These are phyloP conservation scores for Hortiboletus flavorubellus DNA, from an alignment of 768 basidiomycete genomes.

Conservation along the genomic window DNA sequence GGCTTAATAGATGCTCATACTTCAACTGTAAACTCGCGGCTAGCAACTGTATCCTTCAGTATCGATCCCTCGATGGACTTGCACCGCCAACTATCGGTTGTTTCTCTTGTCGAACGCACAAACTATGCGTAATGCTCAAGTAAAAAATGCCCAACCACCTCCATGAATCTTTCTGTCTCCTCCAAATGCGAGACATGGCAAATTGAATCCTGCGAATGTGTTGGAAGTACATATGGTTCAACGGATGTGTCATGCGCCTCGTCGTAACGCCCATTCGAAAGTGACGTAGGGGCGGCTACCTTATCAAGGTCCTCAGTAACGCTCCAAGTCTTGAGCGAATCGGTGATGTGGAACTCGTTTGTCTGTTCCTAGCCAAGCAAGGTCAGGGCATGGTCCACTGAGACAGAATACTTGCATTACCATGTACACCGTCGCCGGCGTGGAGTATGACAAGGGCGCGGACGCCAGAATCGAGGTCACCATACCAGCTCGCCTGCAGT, in stretches of 20 bases:
- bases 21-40: slow-evolving; percentile 7
- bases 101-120: background rate
- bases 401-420: slow-evolving; percentile 39
- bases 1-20: slow-evolving; percentile 17
- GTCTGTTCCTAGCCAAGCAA: slow-evolving; percentile 34
- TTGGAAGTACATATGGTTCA: slow-evolving; percentile 30
- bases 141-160: slow-evolving; percentile 32
- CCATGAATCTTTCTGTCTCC: slow-evolving; percentile 35
- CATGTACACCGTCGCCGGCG: slow-evolving; percentile 50
- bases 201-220: slow-evolving; percentile 36
- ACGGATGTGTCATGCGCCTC: slow-evolving; percentile 33
- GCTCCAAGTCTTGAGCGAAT: slow-evolving; percentile 35
- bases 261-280: slow-evolving; percentile 38
- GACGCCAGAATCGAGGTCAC: slow-evolving; percentile 36
- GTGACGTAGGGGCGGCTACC: slow-evolving; percentile 32
- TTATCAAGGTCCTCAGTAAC: slow-evolving; percentile 33
- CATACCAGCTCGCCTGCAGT: slow-evolving; percentile 43
- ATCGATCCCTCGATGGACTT: background rate
- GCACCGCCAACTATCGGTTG: background rate
- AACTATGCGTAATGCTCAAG: slow-evolving; percentile 6
- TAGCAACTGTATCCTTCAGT: background rate
- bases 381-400: background rate
- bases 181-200: slow-evolving; percentile 37
- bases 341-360: slow-evolving; percentile 34
- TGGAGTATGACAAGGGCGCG: slow-evolving; percentile 51